These are phyloP conservation scores for Orbilia quercus DNA, from an alignment of 2,329 filamentous ascomycete species.

Conservation along the genomic window DNA sequence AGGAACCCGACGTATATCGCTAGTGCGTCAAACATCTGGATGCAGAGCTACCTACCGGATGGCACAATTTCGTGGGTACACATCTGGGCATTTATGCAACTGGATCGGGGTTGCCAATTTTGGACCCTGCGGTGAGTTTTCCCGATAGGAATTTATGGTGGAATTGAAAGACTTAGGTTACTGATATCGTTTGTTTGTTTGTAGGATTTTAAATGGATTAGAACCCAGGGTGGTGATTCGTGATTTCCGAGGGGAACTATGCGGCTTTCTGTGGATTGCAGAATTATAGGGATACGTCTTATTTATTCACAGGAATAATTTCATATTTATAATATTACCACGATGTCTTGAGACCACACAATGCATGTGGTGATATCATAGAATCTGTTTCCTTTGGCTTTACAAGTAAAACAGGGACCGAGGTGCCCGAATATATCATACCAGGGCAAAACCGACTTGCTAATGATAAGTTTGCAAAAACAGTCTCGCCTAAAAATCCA, in stretches of 20 bases:
- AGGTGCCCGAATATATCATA: not conserved
- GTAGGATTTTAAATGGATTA: conserved; percentile 57
- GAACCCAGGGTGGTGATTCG: conserved; percentile 51
- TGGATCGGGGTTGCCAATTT: conserved; percentile 47
- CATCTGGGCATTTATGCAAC: conserved; percentile 58
- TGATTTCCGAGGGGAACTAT: not conserved
- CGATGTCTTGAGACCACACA: no score
- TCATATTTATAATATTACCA: no score
- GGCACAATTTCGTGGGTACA: conserved; percentile 57
- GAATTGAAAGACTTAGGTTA: not conserved
- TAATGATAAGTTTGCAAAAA: not conserved
- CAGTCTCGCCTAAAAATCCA: no score
- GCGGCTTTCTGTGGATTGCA: not conserved
- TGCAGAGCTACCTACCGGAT: conserved; percentile 56
- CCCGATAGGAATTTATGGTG: not conserved
- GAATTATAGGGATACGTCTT: no score
- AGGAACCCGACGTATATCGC: conserved; percentile 55
- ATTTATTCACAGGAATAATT: no score
- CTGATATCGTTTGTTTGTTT: not conserved
- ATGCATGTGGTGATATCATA: no score
- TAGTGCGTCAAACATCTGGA: conserved; percentile 54
- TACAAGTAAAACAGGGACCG: not conserved
- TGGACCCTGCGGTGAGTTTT: conserved; percentile 55
- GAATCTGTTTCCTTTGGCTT: no score
- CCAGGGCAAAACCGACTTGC: not conserved